Percentiles rank a stretch among this genome's conserved stretches.
Conservation (phyloP, 805 yeast genomes). For the Candida mattraensis region DNA sequence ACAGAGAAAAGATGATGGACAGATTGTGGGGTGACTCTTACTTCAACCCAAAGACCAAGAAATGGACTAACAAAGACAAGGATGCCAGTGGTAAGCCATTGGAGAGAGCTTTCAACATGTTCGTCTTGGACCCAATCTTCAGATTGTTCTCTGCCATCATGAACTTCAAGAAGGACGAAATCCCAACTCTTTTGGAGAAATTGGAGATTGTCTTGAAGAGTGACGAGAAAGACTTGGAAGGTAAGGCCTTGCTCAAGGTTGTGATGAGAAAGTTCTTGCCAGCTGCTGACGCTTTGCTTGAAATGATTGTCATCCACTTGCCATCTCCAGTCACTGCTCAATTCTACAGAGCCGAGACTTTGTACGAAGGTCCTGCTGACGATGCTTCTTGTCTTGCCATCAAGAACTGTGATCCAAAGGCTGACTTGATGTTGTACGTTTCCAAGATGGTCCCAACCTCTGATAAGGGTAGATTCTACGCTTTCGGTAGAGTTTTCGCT, state of each 20-base stretch:
- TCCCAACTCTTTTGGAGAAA: constrained; percentile 86
- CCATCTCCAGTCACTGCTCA: constrained; percentile 99
- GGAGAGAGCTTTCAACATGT: constrained; percentile 99
- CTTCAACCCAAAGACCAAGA: constrained; percentile 99
- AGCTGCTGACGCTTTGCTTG: constrained; percentile 99
- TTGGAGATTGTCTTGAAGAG: constrained; percentile 91
- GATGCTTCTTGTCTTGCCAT: constrained; percentile 89
- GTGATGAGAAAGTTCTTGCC: constrained; percentile 99
- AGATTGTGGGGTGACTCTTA: constrained; percentile 99
- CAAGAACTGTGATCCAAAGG: constrained; percentile 97
- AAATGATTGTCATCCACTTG: constrained; percentile 97
- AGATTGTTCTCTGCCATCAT: constrained; percentile 94
- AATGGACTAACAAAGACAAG: constrained; percentile 95
- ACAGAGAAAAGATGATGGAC: constrained; percentile 96
- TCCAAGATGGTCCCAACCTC: constrained; percentile 99
- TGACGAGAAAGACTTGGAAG: constrained; percentile 98
- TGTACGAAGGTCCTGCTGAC: constrained; percentile 98
- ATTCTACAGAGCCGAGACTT: constrained; percentile 97
- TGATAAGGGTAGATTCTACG: constrained; percentile 99
- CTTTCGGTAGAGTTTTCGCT: constrained; percentile 99
- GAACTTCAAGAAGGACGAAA: constrained; percentile 99
- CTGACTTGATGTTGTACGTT: constrained; percentile 98
- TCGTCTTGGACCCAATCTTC: constrained; percentile 98
- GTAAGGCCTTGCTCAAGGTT: constrained; percentile 96
- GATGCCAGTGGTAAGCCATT: constrained; percentile 94